Conservation (phyloP, 306 rosid genomes). For the Vigna nakashimae region DNA sequence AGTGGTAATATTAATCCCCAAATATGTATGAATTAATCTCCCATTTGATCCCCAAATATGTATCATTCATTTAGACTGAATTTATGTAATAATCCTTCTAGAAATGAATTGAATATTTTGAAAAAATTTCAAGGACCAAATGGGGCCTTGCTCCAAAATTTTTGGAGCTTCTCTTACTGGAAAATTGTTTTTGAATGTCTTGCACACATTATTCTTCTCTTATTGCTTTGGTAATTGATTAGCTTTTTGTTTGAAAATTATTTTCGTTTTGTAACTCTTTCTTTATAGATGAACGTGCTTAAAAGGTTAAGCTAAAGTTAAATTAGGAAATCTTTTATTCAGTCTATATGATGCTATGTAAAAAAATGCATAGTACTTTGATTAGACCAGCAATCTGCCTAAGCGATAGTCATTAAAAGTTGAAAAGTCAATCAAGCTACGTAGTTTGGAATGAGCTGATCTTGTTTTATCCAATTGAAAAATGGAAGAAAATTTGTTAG, state of each 20-base stretch:
- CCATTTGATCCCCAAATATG: background rate
- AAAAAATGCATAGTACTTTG: constrained; percentile 14
- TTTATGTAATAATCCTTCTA: constrained; percentile 37
- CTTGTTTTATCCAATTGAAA: constrained; percentile 17
- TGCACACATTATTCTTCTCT: constrained; percentile 2
- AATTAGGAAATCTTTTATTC: constrained; percentile 4
- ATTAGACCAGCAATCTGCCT: background rate
- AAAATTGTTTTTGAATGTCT: constrained; percentile 6
- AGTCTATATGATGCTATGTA: background rate
- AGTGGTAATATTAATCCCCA: background rate
- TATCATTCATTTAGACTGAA: constrained; percentile 2
- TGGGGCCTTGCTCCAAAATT: constrained; percentile 9
- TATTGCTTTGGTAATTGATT: constrained; percentile 17
- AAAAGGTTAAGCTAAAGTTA: constrained; percentile 15
- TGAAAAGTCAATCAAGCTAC: background rate
- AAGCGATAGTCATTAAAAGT: constrained; percentile 8
- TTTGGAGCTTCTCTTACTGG: background rate
- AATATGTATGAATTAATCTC: constrained; percentile 7
- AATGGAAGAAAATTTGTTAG: constrained; percentile 12
- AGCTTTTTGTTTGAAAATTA: constrained; percentile 2
- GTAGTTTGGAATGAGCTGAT: constrained; percentile 5
- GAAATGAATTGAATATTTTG: constrained; percentile 21
- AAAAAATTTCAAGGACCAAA: constrained; percentile 25
- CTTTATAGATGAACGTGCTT: background rate
- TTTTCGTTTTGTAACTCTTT: background rate